Evolutionary conservation across 1,139 yeast genomes (phyloP).

Genomic region (Torulaspora pretoriensis): DNA sequence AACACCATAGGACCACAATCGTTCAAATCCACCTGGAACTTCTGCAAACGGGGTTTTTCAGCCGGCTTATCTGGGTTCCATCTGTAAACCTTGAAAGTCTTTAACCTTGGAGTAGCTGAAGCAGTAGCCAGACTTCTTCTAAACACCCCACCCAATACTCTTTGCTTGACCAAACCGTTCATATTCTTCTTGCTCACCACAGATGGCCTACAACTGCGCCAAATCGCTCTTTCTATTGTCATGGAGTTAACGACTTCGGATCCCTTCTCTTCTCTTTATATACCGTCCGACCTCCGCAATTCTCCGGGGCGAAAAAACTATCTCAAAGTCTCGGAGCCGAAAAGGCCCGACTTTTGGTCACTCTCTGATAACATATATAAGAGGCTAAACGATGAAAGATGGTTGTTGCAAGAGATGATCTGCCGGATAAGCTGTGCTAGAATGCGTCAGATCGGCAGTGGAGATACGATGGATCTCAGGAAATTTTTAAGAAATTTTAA

Average conservation of each 20-base stretch:
- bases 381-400: neutral
- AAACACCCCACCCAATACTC: conserved; percentile 15
- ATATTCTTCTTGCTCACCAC: conserved; percentile 6
- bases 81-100: conserved; percentile 89
- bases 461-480: neutral
- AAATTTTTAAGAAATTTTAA: neutral
- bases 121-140: conserved; percentile 35
- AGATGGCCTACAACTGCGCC: neutral
- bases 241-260: neutral
- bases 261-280: conserved; percentile 1
- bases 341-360: neutral
- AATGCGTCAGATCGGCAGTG: too few relatives aligned
- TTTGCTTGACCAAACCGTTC: conserved; percentile 17
- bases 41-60: conserved; percentile 81
- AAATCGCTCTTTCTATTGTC: neutral
- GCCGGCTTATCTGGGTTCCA: conserved; percentile 99
- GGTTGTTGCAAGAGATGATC: neutral
- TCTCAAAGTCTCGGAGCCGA: conserved; percentile 9
- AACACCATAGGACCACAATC: conserved; percentile 97
- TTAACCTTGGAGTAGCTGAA: conserved; percentile 52
- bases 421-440: too few relatives aligned
- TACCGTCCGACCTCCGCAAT: neutral
- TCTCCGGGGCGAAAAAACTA: conserved; percentile 6
- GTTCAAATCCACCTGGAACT: conserved; percentile 79
- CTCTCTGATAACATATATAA: neutral